phyloP scores from a whole-genome alignment of 2,329 filamentous ascomycete species.

The Diaporthe velutina region DNA sequence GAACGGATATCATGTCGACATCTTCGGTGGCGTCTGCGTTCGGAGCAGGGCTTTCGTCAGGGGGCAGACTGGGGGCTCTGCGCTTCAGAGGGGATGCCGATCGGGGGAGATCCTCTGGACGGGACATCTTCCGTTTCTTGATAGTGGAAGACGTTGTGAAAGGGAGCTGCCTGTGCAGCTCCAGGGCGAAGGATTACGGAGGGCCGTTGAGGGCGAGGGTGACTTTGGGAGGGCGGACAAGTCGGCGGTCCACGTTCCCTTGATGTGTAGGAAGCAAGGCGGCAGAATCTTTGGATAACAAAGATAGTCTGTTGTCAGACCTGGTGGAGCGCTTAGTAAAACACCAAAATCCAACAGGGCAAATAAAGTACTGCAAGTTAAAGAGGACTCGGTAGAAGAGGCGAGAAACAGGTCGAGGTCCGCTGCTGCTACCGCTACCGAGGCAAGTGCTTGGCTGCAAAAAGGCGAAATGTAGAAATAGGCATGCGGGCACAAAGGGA shows the following conservation, averaged over 20 bases:
- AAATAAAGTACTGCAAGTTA: conserved; percentile 11
- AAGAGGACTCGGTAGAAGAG: not conserved
- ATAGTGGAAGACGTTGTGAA: conserved; percentile 77
- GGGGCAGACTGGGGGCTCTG: conserved; percentile 73
- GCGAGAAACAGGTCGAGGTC: not conserved
- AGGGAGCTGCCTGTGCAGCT: conserved; percentile 76
- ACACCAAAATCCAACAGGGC: conserved; percentile 21
- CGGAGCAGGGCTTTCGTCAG: conserved; percentile 49
- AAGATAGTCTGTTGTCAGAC: conserved; percentile 18
- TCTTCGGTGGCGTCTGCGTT: conserved; percentile 57
- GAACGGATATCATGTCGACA: conserved; percentile 58
- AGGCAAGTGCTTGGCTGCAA: conserved; percentile 8
- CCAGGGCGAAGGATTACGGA: conserved; percentile 49
- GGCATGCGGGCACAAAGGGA: conserved; percentile 16
- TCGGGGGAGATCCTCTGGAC: conserved; percentile 68
- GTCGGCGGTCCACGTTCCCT: conserved; percentile 6
- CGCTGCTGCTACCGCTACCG: not conserved
- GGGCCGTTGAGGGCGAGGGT: conserved; percentile 26
- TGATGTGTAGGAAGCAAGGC: conserved; percentile 26
- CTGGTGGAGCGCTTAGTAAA: conserved; percentile 37
- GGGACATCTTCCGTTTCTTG: conserved; percentile 78
- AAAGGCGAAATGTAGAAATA: conserved; percentile 10
- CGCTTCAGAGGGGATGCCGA: conserved; percentile 76
- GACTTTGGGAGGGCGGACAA: conserved; percentile 37
- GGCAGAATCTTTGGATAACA: conserved; percentile 37